Base-by-base conservation (phyloP, 805 yeast genomes). In the Saccharomycodes ludwigii region DNA sequence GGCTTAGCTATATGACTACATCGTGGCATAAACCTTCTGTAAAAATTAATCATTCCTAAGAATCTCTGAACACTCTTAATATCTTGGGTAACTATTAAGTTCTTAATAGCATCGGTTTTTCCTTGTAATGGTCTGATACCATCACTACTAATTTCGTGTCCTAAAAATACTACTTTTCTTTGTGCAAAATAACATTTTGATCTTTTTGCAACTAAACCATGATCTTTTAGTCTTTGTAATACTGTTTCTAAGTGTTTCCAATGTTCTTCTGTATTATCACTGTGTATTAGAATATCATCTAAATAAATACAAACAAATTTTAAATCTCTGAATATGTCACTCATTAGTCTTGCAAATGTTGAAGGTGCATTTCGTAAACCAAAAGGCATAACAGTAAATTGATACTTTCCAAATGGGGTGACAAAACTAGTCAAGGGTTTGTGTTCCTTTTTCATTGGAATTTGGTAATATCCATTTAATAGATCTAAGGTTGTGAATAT, bases 381-480 rank as follows among this genome's bases (percentile, higher is more conserved):
- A 32, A 45, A 35, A 1, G 42, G 46, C 46, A 44, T 41, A 2
- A 38, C 46, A 12, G 29, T 33, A 18, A 34, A 41, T 23, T 37
- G 34, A 15, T 35, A 37, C 17, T 42, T 32, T 14, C 44, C 43
- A 10, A 18, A 21, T 13, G 37, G 38, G n/a, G 38, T 41, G 7
- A 34, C 32, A 28, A 37, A 38, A 12, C 33, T 37, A 14, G 40
- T 41, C 22, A 31, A 27, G 15, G 26, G 18, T 16, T 28, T 21
- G n/a, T 27, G 36, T 17, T 33, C 35, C 9, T 29, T 5, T 3
- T 29, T 23, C 24, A 40, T 21, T 3, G 38, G 38, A 8, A 38
- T 28, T 18, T 40, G 42, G 21, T 41, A 41, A 20, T 38, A 40
- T 4, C 37, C 40, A 24, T 23, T 20, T 18, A 36, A 38, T 19